phyloP scores from a whole-genome alignment of 345 rosid genomes.

The Camelina sativa region DNA sequence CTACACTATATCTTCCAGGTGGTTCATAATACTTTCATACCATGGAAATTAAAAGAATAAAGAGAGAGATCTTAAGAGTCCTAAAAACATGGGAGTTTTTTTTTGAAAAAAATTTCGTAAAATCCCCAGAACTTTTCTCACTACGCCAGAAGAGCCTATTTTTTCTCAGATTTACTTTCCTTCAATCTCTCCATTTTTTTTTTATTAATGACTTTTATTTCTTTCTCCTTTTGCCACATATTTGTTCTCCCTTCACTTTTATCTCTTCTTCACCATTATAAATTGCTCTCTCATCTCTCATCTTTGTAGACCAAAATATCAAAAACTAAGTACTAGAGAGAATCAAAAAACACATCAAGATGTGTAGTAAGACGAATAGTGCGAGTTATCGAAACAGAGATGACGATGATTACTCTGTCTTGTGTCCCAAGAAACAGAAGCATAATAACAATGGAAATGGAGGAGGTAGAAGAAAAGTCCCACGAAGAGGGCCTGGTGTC shows the following conservation, averaged over 20 bases:
- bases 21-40: conserved; percentile 13
- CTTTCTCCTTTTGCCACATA: conserved; percentile 43
- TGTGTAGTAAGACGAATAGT: conserved; percentile 61
- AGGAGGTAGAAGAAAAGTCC: conserved; percentile 46
- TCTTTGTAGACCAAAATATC: neutral
- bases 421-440: conserved; percentile 53
- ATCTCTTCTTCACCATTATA: conserved; percentile 13
- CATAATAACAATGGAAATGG: conserved; percentile 18
- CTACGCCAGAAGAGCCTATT: conserved; percentile 54
- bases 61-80: conserved; percentile 44
- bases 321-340: neutral
- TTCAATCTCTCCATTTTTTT: conserved; percentile 53
- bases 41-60: neutral
- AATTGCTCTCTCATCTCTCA: conserved; percentile 25
- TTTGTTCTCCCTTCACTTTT: conserved; percentile 24
- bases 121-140: conserved; percentile 50
- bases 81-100: conserved; percentile 55
- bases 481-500: conserved; percentile 80
- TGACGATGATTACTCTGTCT: conserved; percentile 38
- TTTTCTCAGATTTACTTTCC: conserved; percentile 70
- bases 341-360: neutral
- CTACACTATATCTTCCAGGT: conserved; percentile 5
- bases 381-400: conserved; percentile 40
- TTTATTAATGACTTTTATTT: conserved; percentile 52
- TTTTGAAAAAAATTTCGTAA: conserved; percentile 41